A percentile compares a stretch with the other conserved stretches of the same genome.
These are phyloP conservation scores for Xenoacremonium recifei DNA, from an alignment of 2,329 filamentous ascomycete genomes.

Conservation along the genomic window DNA sequence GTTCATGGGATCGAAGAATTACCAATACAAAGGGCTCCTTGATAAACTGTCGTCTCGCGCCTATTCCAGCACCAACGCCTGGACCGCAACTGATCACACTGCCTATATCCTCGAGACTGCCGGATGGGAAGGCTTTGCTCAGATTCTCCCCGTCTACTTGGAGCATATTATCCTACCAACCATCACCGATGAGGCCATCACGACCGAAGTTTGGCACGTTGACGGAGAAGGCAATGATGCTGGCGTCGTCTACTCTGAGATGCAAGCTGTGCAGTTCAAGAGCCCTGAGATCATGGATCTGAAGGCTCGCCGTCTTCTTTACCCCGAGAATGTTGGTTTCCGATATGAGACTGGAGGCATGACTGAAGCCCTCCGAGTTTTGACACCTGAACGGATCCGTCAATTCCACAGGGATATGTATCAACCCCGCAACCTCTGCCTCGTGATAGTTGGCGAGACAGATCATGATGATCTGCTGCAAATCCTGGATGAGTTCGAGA, in stretches of 20 bases:
- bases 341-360: conserved; percentile 98
- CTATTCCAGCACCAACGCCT: conserved; percentile 93
- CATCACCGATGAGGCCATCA: conserved; percentile 86
- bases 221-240: conserved; percentile 93
- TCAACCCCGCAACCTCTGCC: conserved; percentile 89
- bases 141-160: conserved; percentile 91
- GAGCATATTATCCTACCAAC: conserved; percentile 92
- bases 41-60: conserved; percentile 92
- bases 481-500: conserved; percentile 85
- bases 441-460: conserved; percentile 89
- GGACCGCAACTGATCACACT: conserved; percentile 95
- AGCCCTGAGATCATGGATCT: conserved; percentile 86
- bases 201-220: conserved; percentile 95
- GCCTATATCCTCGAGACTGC: conserved; percentile 94
- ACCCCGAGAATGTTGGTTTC: conserved; percentile 87
- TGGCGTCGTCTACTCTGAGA: conserved; percentile 96
- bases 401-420: conserved; percentile 97
- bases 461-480: conserved; percentile 77
- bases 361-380: conserved; percentile 83
- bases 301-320: conserved; percentile 74
- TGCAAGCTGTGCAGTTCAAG: conserved; percentile 92
- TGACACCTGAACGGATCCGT: conserved; percentile 89
- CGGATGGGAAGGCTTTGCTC: conserved; percentile 94
- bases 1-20: conserved; percentile 91
- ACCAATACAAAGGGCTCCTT: conserved; percentile 90